These are phyloP conservation scores for Alternaria brassicae DNA, from an alignment of 2,329 filamentous ascomycete genomes.

Conservation along the genomic window DNA sequence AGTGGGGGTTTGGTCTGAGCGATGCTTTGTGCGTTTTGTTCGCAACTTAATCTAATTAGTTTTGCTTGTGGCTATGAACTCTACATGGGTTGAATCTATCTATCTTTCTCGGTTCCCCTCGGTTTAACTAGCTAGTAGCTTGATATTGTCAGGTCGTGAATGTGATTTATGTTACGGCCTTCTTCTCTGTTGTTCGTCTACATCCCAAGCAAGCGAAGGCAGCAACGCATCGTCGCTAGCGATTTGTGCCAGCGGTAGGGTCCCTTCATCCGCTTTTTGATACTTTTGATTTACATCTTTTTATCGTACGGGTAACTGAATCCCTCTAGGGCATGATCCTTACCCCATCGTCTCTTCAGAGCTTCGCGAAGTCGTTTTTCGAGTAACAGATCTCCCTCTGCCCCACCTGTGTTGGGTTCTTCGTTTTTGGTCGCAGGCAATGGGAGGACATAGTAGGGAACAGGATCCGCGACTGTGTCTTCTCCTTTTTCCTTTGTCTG, in stretches of 20 bases:
- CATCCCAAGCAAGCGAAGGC: too few species aligned
- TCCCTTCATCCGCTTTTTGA: neutral
- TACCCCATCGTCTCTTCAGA: neutral
- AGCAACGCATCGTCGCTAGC: too few species aligned
- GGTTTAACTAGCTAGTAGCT: too few species aligned
- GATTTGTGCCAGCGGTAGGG: too few species aligned
- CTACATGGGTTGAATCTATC: too few species aligned
- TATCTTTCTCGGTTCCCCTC: too few species aligned
- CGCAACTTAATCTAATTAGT: constrained; percentile 14
- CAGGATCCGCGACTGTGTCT: neutral
- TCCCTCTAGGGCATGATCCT: neutral
- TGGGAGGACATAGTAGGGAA: neutral
- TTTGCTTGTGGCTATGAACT: neutral
- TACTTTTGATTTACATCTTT: neutral
- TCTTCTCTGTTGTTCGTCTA: neutral
- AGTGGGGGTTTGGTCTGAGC: constrained; percentile 19
- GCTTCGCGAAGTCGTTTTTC: neutral
- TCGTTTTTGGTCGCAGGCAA: too few species aligned
- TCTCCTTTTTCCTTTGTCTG: neutral
- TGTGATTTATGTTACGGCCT: too few species aligned
- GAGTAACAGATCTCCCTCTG: neutral
- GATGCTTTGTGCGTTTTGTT: constrained; percentile 5
- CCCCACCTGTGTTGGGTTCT: neutral
- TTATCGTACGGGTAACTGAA: neutral
- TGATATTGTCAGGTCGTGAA: too few species aligned